Conservation (phyloP, 2,329 filamentous ascomycete genomes). For the Aschersonia sp. region DNA sequence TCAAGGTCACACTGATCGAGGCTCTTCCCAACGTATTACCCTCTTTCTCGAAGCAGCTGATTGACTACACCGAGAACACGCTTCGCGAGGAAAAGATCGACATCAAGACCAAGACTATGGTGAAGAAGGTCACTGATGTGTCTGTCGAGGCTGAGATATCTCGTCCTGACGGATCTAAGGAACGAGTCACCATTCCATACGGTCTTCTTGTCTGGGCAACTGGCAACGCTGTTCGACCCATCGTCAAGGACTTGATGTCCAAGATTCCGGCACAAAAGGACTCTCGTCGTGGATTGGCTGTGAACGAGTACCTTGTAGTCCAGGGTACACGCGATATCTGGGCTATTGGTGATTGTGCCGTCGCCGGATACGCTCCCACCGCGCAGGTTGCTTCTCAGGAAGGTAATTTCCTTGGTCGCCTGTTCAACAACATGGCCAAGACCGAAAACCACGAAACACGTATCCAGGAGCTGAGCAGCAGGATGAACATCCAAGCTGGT, state of each 20-base stretch:
- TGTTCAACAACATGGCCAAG: constrained; percentile 99
- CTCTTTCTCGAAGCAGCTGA: constrained; percentile 97
- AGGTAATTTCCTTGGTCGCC: constrained; percentile 80
- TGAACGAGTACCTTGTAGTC: constrained; percentile 97
- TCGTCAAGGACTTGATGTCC: constrained; percentile 82
- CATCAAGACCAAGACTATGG: constrained; percentile 97
- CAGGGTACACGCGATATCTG: constrained; percentile 95
- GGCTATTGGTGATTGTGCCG: constrained; percentile 93
- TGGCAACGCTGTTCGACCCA: constrained; percentile 79
- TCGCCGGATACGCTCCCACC: constrained; percentile 94
- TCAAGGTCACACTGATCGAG: constrained; percentile 95
- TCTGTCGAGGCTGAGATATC: constrained; percentile 81
- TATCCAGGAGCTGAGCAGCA: constrained; percentile 53
- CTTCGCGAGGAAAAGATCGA: constrained; percentile 98
- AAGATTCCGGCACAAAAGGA: constrained; percentile 92
- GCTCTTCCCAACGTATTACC: constrained; percentile 91
- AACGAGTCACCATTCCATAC: constrained; percentile 71
- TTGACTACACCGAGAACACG: constrained; percentile 97
- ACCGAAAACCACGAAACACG: constrained; percentile 69
- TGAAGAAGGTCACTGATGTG: constrained; percentile 91
- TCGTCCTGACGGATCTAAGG: constrained; percentile 72
- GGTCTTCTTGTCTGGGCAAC: constrained; percentile 97
- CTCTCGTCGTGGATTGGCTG: constrained; percentile 83
- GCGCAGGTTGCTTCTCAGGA: constrained; percentile 95
- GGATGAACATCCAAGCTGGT: constrained; percentile 44